A percentile compares a stretch with the other conserved stretches of the same genome.
Conservation (phyloP, 768 basidiomycete genomes). For the Panaeolus cyanescens region DNA sequence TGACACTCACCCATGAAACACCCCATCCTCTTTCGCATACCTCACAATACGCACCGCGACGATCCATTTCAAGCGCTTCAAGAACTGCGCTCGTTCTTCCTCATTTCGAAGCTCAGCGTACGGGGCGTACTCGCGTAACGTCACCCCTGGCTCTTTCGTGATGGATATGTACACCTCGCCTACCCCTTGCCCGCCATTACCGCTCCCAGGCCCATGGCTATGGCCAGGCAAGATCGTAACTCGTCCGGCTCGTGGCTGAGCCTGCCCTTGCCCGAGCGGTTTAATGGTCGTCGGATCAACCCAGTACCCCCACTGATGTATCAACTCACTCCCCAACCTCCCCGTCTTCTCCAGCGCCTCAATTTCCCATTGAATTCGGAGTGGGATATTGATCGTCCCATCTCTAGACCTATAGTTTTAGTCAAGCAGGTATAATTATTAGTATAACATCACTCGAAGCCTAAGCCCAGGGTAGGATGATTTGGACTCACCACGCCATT, state of each 20-base stretch:
- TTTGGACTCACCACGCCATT: not conserved
- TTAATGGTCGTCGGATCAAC: not conserved
- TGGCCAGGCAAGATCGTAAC: too few species aligned
- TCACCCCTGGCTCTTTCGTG: not conserved
- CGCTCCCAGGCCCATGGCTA: too few species aligned
- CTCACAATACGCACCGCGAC: not conserved
- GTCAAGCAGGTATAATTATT: too few species aligned
- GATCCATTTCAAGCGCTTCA: not conserved
- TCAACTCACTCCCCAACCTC: not conserved
- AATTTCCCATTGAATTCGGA: not conserved
- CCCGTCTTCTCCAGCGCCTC: not conserved
- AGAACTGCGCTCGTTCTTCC: not conserved
- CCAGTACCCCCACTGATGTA: not conserved
- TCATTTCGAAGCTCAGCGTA: not conserved
- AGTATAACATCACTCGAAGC: too few species aligned
- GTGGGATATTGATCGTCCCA: not conserved
- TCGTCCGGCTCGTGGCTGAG: too few species aligned
- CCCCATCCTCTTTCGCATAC: not conserved
- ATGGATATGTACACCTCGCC: not conserved
- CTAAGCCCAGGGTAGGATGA: too few species aligned
- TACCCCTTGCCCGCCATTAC: not conserved
- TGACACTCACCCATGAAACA: not conserved
- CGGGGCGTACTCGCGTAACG: not conserved
- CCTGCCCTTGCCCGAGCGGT: too few species aligned
- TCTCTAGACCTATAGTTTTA: too few species aligned